Evolutionary conservation across 345 rosid genomes (phyloP).

Genomic region (Cardiospermum halicacabum): DNA sequence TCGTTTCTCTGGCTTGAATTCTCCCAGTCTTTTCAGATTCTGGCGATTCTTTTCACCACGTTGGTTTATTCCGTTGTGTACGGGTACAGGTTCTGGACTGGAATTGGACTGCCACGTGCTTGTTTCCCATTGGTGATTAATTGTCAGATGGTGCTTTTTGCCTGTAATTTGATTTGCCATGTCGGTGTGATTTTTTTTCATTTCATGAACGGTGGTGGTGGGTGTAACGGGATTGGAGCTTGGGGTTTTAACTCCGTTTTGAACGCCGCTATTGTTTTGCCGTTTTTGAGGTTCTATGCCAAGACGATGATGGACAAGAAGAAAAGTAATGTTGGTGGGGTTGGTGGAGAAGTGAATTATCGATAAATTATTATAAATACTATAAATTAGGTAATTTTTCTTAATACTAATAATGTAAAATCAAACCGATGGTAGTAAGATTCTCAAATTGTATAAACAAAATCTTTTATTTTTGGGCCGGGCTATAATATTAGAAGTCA

Average conservation of each 20-base stretch:
- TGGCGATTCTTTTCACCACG: constrained; percentile 74
- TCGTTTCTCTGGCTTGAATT: constrained; percentile 86
- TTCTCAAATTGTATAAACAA: too few species aligned
- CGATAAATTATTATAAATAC: too few species aligned
- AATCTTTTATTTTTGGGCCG: too few species aligned
- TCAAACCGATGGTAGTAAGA: too few species aligned
- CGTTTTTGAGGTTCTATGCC: constrained; percentile 54
- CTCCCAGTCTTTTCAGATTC: constrained; percentile 82
- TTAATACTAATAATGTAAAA: neutral
- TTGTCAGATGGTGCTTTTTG: constrained; percentile 49
- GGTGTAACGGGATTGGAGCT: constrained; percentile 77
- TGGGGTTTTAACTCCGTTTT: constrained; percentile 63
- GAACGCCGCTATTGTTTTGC: constrained; percentile 50
- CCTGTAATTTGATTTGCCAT: constrained; percentile 62
- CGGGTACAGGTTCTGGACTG: constrained; percentile 70
- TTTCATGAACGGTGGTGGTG: constrained; percentile 50
- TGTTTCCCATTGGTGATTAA: constrained; percentile 54
- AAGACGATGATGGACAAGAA: constrained; percentile 21
- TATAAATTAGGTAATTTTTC: neutral
- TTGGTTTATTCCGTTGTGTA: constrained; percentile 61
- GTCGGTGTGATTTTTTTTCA: constrained; percentile 59
- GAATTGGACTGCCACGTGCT: constrained; percentile 48
- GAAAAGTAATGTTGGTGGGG: neutral
- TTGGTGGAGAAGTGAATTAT: neutral
- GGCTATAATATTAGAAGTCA: too few species aligned